Base-by-base conservation (phyloP, 2,329 filamentous ascomycete genomes). In the Nemania sp. region DNA sequence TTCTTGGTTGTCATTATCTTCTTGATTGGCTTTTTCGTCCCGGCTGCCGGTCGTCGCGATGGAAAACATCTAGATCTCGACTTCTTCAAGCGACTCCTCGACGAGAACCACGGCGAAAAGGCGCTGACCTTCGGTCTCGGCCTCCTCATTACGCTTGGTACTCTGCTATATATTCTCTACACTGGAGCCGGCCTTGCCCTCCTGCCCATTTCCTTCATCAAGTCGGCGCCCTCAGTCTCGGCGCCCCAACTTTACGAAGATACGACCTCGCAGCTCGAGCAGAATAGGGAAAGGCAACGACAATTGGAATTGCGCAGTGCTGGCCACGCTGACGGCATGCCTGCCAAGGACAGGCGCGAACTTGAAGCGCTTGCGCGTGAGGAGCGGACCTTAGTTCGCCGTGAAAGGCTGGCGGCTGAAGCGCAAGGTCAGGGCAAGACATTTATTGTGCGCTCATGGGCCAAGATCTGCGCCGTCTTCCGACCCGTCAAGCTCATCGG, bases 21-120 rank as follows among this genome's bases (percentile, higher is more conserved):
- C 77, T 73, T 97, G 17, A 81, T 97, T 23, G 94, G 94, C 37
- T 96, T 97, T 77, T 97, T 99, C 70, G 86, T 95, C 0, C 94
- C 94, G 0, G 85, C 90, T 5, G 86, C 89, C 5, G 88, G 84
- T 56, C 79, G 86, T 58, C 80, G 80, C 55, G 78, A 78, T 33
- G 83, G 85, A 44, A 80, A 80, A 33, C 84, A 91, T 67, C 80
- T 88, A 65, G 90, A 96, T 64, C 78, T 97, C 52, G 93, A 96
- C 72, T 97, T 91, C 73, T 96, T 96, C 82, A 93, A 89, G 75
- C 83, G 84, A 49, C 77, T 97, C 9, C 76, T 97, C 41, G 79
- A 88, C 1, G 88, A 91, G 69, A 96, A 96, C 69, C 89, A 92
- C 70, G 92, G 91, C 56, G 93, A 97, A 73, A 90, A 94, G 69